Evolutionary conservation across 441 rosid species (phyloP).

Genomic region (Arabidopsis lyrata): DNA sequence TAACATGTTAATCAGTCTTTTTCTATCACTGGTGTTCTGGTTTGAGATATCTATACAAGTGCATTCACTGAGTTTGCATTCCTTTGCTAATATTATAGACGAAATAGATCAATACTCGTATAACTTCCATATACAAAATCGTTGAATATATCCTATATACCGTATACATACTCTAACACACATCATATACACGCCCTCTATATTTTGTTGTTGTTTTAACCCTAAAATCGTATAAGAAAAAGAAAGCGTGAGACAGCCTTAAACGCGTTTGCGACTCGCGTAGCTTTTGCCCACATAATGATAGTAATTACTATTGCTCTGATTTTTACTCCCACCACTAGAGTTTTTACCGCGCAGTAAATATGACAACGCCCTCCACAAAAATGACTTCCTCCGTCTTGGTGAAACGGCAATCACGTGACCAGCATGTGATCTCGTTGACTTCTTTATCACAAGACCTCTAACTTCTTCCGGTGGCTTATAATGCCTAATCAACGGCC

Average conservation of each 20-base stretch:
- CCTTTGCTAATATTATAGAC: background rate
- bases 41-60: background rate
- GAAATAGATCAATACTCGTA: background rate
- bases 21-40: background rate
- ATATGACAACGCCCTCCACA: constrained; percentile 42
- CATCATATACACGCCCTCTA: constrained; percentile 6
- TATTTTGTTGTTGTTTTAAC: constrained; percentile 5
- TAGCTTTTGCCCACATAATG: constrained; percentile 41
- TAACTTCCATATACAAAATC: constrained; percentile 40
- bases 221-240: constrained; percentile 22
- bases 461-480: constrained; percentile 63
- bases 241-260: constrained; percentile 18
- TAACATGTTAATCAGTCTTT: background rate
- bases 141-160: constrained; percentile 6
- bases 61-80: background rate
- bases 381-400: constrained; percentile 41
- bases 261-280: constrained; percentile 43
- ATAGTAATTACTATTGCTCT: constrained; percentile 42
- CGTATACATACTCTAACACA: constrained; percentile 32
- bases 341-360: constrained; percentile 43
- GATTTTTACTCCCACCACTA: constrained; percentile 40
- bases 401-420: constrained; percentile 48
- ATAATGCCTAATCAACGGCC: constrained; percentile 71
- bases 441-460: constrained; percentile 51
- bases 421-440: constrained; percentile 43